These are phyloP conservation scores for Wickerhamiella azyma DNA, from an alignment of 805 yeast genomes.

Conservation along the genomic window DNA sequence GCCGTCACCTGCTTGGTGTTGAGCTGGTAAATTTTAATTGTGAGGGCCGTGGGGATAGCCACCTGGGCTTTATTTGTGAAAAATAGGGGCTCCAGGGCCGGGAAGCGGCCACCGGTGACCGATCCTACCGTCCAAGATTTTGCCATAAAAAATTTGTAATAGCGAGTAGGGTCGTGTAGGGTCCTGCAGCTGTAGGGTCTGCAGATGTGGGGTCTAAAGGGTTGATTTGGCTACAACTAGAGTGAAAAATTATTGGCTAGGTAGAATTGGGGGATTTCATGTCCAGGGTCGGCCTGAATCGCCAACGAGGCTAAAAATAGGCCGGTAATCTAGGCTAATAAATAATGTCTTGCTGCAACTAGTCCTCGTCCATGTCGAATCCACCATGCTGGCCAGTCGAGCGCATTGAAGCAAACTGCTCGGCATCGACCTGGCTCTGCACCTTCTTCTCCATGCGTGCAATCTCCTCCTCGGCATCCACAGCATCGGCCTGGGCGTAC, in stretches of 20 bases:
- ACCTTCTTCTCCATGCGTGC: conserved; percentile 82
- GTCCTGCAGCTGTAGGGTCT: background rate
- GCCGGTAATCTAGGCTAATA: background rate
- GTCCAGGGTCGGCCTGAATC: no score
- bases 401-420: conserved; percentile 53
- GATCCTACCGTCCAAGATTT: conserved; percentile 21
- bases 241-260: background rate
- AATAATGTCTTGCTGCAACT: conserved; percentile 19
- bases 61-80: conserved; percentile 23
- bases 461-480: conserved; percentile 79
- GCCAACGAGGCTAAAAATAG: no score
- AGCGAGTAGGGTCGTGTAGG: background rate
- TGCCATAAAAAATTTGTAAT: background rate
- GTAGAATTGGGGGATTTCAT: background rate
- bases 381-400: conserved; percentile 57
- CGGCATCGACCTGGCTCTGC: conserved; percentile 61
- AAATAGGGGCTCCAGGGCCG: conserved; percentile 26
- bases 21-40: conserved; percentile 27
- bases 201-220: no score
- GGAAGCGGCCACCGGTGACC: conserved; percentile 27
- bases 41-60: conserved; percentile 27
- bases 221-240: background rate
- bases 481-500: conserved; percentile 72
- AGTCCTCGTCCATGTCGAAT: conserved; percentile 46
- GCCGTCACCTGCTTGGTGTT: conserved; percentile 26